Evolutionary conservation across 2,329 filamentous ascomycete genomes (phyloP).

Genomic region (Albifimbria verrucaria): DNA sequence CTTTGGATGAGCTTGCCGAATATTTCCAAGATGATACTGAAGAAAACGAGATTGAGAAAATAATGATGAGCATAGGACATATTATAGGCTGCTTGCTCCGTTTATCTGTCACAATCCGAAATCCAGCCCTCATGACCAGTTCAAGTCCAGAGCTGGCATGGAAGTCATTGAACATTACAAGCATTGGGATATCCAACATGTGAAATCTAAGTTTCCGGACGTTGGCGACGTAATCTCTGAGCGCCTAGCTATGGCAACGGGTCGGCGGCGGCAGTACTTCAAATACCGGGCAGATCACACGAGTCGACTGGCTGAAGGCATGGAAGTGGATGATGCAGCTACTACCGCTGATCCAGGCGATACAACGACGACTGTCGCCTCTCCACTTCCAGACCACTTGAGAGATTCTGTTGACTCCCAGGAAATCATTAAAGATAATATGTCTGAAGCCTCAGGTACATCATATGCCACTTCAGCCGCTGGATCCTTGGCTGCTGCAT

Average conservation of each 20-base stretch:
- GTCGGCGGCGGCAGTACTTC: conserved; percentile 5
- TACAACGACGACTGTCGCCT: neutral
- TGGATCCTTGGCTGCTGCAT: neutral
- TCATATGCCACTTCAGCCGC: neutral
- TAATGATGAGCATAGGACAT: neutral
- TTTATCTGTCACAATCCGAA: conserved; percentile 5
- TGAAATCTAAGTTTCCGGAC: neutral
- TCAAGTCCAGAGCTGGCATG: conserved; percentile 1
- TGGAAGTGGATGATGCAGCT: neutral
- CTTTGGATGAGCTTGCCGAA: conserved; percentile 1
- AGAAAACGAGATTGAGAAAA: neutral
- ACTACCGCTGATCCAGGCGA: neutral
- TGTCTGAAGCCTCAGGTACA: neutral
- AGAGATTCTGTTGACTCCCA: neutral
- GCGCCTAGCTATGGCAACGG: neutral
- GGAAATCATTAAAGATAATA: neutral
- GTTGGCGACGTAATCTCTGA: neutral
- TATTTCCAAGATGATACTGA: neutral
- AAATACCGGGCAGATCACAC: conserved; percentile 5
- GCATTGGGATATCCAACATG: neutral
- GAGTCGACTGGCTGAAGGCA: neutral
- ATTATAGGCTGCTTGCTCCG: conserved; percentile 6
- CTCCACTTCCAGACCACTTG: conserved; percentile 2
- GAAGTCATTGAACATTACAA: conserved; percentile 2
- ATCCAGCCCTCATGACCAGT: conserved; percentile 7